phyloP scores from a whole-genome alignment of 1,139 yeast genomes.

The Yamadazyma dushanensis region DNA sequence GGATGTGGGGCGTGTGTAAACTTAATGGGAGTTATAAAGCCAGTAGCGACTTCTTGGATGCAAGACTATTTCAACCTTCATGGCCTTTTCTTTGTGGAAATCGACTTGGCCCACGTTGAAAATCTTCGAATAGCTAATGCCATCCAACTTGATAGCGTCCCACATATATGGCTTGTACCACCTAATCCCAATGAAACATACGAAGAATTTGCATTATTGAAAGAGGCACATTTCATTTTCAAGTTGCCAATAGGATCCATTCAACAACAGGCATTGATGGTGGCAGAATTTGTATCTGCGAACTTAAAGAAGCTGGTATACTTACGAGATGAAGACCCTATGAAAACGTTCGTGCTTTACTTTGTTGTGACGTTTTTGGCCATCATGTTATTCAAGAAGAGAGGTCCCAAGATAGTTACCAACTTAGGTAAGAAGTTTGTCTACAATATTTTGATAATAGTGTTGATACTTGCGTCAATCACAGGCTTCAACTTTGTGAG shows the following conservation, averaged over 20 bases:
- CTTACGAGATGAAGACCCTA: constrained; percentile 43
- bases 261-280: constrained; percentile 38
- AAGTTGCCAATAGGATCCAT: constrained; percentile 27
- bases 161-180: constrained; percentile 66
- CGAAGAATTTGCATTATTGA: constrained; percentile 27
- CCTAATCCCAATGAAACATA: constrained; percentile 33
- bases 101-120: constrained; percentile 49
- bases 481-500: constrained; percentile 67
- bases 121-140: constrained; percentile 36
- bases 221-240: constrained; percentile 33
- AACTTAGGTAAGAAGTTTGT: constrained; percentile 31
- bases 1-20: constrained; percentile 31
- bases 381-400: constrained; percentile 52
- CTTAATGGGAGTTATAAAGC: constrained; percentile 7
- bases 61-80: constrained; percentile 39
- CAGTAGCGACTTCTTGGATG: constrained; percentile 39
- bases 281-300: constrained; percentile 55
- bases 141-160: constrained; percentile 50
- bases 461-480: constrained; percentile 42
- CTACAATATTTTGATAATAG: constrained; percentile 39
- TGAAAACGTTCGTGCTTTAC: constrained; percentile 42
- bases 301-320: constrained; percentile 42
- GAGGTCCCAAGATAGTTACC: constrained; percentile 38
- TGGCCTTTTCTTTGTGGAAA: constrained; percentile 45
- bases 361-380: constrained; percentile 45